Evolutionary conservation across 139 green algal genomes (phyloP), one percentile per base, ranked within the genome.

Genomic region (Chlamydomonas sphaeroides): DNA sequence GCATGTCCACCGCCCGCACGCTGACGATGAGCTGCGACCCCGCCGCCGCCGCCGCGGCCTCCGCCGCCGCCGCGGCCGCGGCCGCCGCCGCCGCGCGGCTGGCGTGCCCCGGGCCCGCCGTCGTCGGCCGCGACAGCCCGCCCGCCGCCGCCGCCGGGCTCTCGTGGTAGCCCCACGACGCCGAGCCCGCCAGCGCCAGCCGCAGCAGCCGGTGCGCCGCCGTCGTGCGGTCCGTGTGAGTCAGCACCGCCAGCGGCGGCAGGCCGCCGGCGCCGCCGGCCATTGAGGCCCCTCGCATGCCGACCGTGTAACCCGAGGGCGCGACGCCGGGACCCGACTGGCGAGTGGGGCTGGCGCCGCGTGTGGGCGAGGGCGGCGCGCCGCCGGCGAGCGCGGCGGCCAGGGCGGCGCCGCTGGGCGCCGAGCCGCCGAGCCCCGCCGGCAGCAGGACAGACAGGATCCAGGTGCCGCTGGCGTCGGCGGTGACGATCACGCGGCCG

Each of bases 361-460:
- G 36, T 1, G 71, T 36, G 49, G 71, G 71, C 10, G 71, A 51
- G 1, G 38, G 51, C 23, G 71, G 71, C n/a, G 30, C 69, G 4
- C 38, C n/a, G 36, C 56, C n/a, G 56, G 36, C 72, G 65, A 41
- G 3, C 18, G 68, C 8, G 5, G 48, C 32, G 69, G 35, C 26
- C 48, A 33, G 14, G 1, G 6, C 59, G 39, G 28, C 23, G 59
- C 35, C 57, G 4, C 32, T 18, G 38, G 8, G 38, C 10, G 66
- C 38, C 4, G 25, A 8, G 11, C 21, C 26, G 23, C n/a, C 18
- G 17, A 14, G 4, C 5, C 59, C 59, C 4, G 59, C 65, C 17
- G 81, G 51, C 69, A 89, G 53, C n/a, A 91, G 68, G 5, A 75
- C n/a, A 57, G 79, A 45, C 33, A 91, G 32, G 48, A 89, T 83